Evolutionary conservation across 768 basidiomycete species (phyloP).

Genomic region (Lactifluus pinguis): DNA sequence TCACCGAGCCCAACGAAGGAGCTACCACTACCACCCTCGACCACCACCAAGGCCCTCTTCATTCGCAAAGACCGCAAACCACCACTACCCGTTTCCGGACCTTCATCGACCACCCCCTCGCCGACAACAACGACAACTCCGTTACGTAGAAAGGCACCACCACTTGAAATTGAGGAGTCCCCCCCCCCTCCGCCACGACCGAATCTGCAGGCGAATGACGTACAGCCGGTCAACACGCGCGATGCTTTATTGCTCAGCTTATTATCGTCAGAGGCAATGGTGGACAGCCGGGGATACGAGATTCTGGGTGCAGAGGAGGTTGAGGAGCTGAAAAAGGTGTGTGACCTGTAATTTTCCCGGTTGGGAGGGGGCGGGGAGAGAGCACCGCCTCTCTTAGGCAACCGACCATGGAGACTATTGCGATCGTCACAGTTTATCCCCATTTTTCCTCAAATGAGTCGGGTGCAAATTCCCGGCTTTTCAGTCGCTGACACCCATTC

Average conservation of each 20-base stretch:
- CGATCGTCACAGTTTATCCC: neutral
- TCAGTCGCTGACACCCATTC: slow-evolving; percentile 1
- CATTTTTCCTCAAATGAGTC: neutral
- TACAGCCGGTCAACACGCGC: slow-evolving; percentile 40
- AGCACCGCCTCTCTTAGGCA: neutral
- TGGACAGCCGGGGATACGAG: slow-evolving; percentile 80
- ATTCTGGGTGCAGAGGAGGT: slow-evolving; percentile 69
- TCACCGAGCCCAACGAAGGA: slow-evolving; percentile 18
- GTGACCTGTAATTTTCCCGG: slow-evolving; percentile 20
- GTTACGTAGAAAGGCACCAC: slow-evolving; percentile 5
- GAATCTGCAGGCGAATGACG: neutral
- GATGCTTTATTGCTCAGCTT: slow-evolving; percentile 87
- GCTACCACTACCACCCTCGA: slow-evolving; percentile 10
- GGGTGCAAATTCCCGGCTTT: neutral
- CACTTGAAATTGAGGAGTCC: neutral
- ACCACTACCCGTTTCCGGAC: slow-evolving; percentile 23
- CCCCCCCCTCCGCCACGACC: neutral
- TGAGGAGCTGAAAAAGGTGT: slow-evolving; percentile 60
- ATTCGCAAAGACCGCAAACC: slow-evolving; percentile 19
- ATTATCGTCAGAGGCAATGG: slow-evolving; percentile 85
- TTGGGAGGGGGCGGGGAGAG: neutral
- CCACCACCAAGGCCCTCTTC: slow-evolving; percentile 16
- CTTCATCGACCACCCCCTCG: slow-evolving; percentile 23
- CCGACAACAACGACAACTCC: neutral
- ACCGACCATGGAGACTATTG: neutral